These are phyloP conservation scores for Coffea eugenioides DNA, from an alignment of 257 asterid species.

Conservation along the genomic window DNA sequence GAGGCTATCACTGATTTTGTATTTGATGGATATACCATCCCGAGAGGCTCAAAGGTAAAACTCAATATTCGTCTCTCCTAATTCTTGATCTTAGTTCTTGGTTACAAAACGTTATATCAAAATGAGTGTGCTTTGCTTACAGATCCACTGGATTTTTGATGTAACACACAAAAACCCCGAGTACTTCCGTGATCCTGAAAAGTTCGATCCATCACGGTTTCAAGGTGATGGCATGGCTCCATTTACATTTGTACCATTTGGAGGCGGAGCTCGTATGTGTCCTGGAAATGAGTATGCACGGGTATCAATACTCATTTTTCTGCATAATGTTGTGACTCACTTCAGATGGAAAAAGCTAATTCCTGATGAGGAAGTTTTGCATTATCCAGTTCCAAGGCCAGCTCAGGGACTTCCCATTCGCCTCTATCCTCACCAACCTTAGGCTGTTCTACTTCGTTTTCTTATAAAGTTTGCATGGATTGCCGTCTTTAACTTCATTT, in stretches of 20 bases:
- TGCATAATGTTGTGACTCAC: background rate
- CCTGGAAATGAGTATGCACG: background rate
- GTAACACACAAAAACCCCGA: background rate
- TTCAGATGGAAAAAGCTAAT: slow-evolving; percentile 1
- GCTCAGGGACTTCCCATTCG: slow-evolving; percentile 1
- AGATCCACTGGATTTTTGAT: background rate
- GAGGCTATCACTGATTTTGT: background rate
- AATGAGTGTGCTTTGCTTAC: background rate
- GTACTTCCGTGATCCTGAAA: background rate
- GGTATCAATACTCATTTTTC: background rate
- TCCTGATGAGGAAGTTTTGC: background rate
- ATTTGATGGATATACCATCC: background rate
- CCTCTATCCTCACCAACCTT: background rate
- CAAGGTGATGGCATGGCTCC: background rate
- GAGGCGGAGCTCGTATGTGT: background rate
- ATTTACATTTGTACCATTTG: background rate
- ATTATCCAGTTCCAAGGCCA: background rate
- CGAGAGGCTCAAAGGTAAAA: background rate
- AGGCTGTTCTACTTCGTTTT: too few species aligned
- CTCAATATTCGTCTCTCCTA: too few species aligned
- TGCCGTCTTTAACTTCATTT: too few species aligned
- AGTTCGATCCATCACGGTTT: slow-evolving; percentile 2
- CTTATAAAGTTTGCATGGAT: too few species aligned
- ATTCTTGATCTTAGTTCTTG: too few species aligned
- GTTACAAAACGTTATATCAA: too few species aligned